Conservation (phyloP, 306 rosid genomes). For the Mimosa bimucronata region DNA sequence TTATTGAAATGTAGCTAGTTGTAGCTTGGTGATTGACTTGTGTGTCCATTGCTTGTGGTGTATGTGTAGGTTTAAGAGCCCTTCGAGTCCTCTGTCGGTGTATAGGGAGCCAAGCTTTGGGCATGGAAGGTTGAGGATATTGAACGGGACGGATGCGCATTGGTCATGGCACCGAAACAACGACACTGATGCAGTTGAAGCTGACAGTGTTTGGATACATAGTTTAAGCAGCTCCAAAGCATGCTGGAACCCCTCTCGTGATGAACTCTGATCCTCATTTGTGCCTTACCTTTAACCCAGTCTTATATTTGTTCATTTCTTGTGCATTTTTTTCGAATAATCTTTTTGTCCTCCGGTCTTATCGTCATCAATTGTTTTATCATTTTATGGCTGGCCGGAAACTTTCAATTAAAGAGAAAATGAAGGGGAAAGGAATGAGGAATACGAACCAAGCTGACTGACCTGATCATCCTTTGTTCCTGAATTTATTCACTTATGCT, state of each 20-base stretch:
- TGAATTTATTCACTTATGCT: not conserved
- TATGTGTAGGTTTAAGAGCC: conserved; percentile 52
- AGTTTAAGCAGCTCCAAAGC: conserved; percentile 48
- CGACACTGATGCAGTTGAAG: conserved; percentile 49
- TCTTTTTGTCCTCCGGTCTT: not conserved
- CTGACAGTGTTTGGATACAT: conserved; percentile 59
- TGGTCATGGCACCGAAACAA: conserved; percentile 95
- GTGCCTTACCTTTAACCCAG: not conserved
- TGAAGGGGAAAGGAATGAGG: not conserved
- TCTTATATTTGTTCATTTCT: not conserved
- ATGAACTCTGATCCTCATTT: conserved; percentile 36
- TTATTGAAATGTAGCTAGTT: not conserved
- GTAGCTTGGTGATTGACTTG: not conserved
- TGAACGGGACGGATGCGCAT: conserved; percentile 63
- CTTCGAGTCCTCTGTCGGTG: conserved; percentile 59
- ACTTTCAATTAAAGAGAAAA: not conserved
- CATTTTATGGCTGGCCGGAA: not conserved
- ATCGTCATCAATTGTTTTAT: not conserved
- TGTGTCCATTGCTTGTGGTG: not conserved
- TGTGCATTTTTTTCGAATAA: not conserved
- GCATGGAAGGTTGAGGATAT: conserved; percentile 67
- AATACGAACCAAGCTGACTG: not conserved
- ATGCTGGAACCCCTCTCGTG: conserved; percentile 28
- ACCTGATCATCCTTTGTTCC: not conserved
- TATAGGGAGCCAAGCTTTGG: conserved; percentile 80